Evolutionary conservation across 768 basidiomycete species (phyloP), one percentile per base, ranked within the genome.

Genomic region (Calocybe indica): DNA sequence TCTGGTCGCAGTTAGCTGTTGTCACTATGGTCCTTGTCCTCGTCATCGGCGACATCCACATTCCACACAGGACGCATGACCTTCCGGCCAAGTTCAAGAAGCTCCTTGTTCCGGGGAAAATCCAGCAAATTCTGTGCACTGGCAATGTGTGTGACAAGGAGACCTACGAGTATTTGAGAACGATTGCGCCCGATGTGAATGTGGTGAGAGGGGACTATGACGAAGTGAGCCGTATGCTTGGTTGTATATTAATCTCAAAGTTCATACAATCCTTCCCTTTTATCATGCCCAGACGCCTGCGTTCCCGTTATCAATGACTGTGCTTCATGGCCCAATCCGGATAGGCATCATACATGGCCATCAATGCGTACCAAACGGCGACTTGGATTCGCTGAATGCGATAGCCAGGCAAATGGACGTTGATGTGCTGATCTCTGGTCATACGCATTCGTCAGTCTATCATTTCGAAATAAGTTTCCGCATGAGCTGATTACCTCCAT

Each of bases 81-180:
- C 79, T 99, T 7, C 94, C 96, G 0, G 73, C 82, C 10, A 97
- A 97, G 69, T 99, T 99, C 72, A 94, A 95, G 72, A 96, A 97
- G 61, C 83, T 98, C 1, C 75, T 99, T 45, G 85, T 91, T 5
- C 89, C 89, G 13, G 96, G 96, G 14, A 99, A 99, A 67, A 98
- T 99, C 39, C 91, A 94, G 52, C 95, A 98, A 65, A 96, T 98
- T 50, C 74, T 98, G 22, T 96, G 92, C 64, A 98, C 95, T 0
- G 96, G 96, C 40, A 98, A 98, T 62, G 86, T 97, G 15, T 94
- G 92, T 65, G 96, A 99, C 70, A 85, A 86, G 59, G 95, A 98
- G 67, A 98, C 96, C 6, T 93, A 88, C 66, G 96, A 97, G 56
- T 98, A 96, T 71, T 75, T 99, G 15, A 76, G 91, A 54, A 92